phyloP scores from a whole-genome alignment of 306 rosid species.

The Cicer pinnatifidum region DNA sequence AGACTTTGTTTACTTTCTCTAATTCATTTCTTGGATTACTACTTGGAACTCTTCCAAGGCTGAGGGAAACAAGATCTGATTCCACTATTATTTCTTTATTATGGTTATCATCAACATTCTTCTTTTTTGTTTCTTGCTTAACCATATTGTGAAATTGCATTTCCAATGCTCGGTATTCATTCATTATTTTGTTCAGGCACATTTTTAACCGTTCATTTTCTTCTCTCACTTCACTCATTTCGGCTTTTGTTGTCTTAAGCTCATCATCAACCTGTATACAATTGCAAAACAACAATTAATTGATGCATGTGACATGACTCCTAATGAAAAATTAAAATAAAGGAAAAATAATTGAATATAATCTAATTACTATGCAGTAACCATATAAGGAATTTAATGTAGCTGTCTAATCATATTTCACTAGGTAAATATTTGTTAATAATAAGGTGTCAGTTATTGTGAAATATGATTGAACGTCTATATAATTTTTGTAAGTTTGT shows the following conservation, averaged over 20 bases:
- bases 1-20: conserved; percentile 48
- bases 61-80: conserved; percentile 69
- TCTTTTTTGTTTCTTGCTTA: conserved; percentile 52
- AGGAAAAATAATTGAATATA: too few species aligned
- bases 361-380: not conserved
- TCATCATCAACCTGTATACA: conserved; percentile 52
- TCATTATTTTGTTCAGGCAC: conserved; percentile 59
- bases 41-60: conserved; percentile 67
- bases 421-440: not conserved
- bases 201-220: conserved; percentile 80
- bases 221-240: conserved; percentile 73
- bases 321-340: too few species aligned
- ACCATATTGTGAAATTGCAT: conserved; percentile 55
- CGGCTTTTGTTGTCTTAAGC: conserved; percentile 65
- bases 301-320: not conserved
- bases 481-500: not conserved
- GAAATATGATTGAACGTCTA: too few species aligned
- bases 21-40: conserved; percentile 39
- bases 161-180: conserved; percentile 70
- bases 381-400: not conserved
- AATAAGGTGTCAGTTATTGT: too few species aligned
- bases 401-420: not conserved
- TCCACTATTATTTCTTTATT: conserved; percentile 50
- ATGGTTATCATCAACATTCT: not conserved
- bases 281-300: not conserved